Evolutionary conservation across 306 rosid genomes (phyloP).

Genomic region (Mucuna pruriens): DNA sequence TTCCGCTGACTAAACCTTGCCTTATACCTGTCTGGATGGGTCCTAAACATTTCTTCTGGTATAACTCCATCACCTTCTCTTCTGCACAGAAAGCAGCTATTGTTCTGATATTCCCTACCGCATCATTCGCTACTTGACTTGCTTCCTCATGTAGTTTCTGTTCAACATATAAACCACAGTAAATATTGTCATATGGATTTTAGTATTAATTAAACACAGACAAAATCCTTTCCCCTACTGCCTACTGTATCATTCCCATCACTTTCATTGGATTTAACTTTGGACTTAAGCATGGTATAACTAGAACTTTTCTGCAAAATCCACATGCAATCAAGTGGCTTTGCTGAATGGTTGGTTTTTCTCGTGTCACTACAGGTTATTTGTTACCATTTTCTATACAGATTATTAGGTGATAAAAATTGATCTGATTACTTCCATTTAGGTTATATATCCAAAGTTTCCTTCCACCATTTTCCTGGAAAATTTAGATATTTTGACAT

Average conservation of each 20-base stretch:
- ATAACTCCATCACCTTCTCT: slow-evolving; percentile 71
- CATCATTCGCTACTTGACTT: slow-evolving; percentile 77
- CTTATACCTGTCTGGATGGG: slow-evolving; percentile 63
- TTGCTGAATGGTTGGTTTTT: not conserved
- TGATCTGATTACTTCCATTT: not conserved
- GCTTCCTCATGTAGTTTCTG: slow-evolving; percentile 84
- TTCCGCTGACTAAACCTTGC: slow-evolving; percentile 66
- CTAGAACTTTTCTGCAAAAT: not conserved
- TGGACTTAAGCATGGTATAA: not conserved
- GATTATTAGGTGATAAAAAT: not conserved
- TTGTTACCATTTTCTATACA: not conserved
- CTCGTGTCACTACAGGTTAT: not conserved
- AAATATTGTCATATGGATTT: slow-evolving; percentile 1
- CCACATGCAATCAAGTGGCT: not conserved
- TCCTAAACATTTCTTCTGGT: slow-evolving; percentile 69
- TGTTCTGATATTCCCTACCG: slow-evolving; percentile 81
- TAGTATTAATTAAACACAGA: not conserved
- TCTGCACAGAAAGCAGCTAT: slow-evolving; percentile 86
- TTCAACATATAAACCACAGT: not conserved
- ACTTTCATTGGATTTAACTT: not conserved
- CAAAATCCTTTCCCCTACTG: not conserved
- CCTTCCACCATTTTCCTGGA: not conserved
- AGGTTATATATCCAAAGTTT: slow-evolving; percentile 2
- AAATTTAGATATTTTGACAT: not conserved
- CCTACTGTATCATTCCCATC: not conserved